Base-by-base conservation (phyloP, 352 stramenopile genomes). In the Sclerospora graminicola region DNA sequence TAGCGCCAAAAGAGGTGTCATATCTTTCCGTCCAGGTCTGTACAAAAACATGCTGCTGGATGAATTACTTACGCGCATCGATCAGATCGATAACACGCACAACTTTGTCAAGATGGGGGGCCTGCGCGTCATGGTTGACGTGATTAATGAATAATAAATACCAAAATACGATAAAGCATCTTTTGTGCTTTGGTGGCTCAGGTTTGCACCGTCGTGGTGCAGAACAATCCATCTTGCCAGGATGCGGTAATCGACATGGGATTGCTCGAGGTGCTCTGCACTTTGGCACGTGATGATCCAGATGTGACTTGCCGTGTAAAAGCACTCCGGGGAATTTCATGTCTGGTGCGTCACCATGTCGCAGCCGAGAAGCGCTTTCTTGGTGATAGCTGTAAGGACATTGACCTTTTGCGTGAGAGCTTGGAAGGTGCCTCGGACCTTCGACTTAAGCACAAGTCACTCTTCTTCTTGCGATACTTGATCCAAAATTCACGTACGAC, bases 41-140 rank as follows among this genome's bases (percentile, higher is more conserved):
- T 93, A 93, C 61, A 84, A 86, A 45, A 76, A 93, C 40, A 54
- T 47, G 15, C 60, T 93, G 37, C 60, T 93, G 20, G 81, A 93
- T 45, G 81, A 93, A 51, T 66, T 93, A 45, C 61, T 93, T 48
- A 80, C 68, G 41, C 76, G 78, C 47, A 78, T 93, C 19, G 81
- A 90, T 57, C 78, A 93, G 63, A 86, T 93, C 39, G 81, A 93
- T 63, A 90, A 87, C 27, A 76, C 81, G 24, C 82, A 85, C 60
- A 90, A 89, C 64, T 89, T 93, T 32, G 63, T 80, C 51, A 93
- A 93, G 62, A 85, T 85, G 69, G 60, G 81, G 13, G 81, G 78
- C 0, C 50, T 93, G 14, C 48, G 50, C 0, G 66, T 80, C 33
- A 60, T 90, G 39, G 67, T 62, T 0, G 64, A 65, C 20, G 61